Evolutionary conservation across 2,329 filamentous ascomycete genomes (phyloP).

Genomic region (Chaetomium sp.): DNA sequence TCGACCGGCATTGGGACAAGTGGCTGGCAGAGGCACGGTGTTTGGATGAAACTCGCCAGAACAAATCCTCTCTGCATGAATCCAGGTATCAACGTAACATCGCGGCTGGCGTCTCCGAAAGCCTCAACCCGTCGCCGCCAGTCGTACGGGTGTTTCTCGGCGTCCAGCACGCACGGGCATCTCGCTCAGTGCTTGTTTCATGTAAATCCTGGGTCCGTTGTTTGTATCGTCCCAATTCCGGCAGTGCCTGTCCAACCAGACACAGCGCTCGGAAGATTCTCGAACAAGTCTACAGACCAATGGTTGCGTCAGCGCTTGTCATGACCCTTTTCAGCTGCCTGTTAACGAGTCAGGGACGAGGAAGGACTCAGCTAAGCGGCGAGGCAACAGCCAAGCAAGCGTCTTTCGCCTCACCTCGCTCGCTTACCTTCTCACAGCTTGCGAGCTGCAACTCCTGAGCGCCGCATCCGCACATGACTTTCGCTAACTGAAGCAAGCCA

Average conservation of each 20-base stretch:
- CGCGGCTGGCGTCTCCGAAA: background rate
- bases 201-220: slow-evolving; percentile 9
- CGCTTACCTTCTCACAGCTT: background rate
- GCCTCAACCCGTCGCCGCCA: background rate
- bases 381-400: background rate
- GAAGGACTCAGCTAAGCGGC: background rate
- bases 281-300: background rate
- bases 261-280: background rate
- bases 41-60: slow-evolving; percentile 20
- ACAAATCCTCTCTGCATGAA: slow-evolving; percentile 9
- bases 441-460: background rate
- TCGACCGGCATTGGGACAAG: background rate
- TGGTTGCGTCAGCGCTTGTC: background rate
- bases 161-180: background rate
- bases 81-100: background rate
- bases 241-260: slow-evolving; percentile 2
- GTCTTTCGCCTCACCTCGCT: background rate
- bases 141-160: slow-evolving; percentile 6
- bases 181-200: slow-evolving; percentile 15
- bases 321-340: background rate
- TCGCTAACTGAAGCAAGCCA: slow-evolving; percentile 1
- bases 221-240: slow-evolving; percentile 1
- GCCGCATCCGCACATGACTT: slow-evolving; percentile 6
- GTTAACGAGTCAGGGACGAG: background rate
- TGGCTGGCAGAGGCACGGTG: slow-evolving; percentile 11